Base-by-base conservation (phyloP, 2,329 filamentous ascomycete genomes). In the Domatiomyces catenatus region DNA sequence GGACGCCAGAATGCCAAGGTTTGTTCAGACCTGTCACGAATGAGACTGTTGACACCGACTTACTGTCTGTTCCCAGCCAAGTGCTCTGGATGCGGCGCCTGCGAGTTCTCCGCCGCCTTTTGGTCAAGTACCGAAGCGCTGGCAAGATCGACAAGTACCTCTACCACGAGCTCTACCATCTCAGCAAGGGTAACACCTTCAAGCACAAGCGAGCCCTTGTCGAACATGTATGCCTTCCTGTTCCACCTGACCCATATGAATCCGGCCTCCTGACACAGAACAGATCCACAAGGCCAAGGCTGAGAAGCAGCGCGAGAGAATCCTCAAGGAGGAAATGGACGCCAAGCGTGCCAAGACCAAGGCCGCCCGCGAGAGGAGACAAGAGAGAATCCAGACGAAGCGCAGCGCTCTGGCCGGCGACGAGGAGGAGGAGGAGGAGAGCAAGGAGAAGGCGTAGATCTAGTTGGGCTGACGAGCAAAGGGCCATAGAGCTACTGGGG, bases 71-170 rank as follows among this genome's bases (percentile, higher is more conserved):
- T 54, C 64, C 54, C 69, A 92, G 86, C 74, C 88, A 95, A 79
- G 79, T 98, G 66, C 80, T 96, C 68, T 98, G 92, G 92, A 98
- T 98, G 92, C 89, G 93, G 76, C 90, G 92, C 71, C 89, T 93
- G 71, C 88, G 93, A 77, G 90, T 98, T 72, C 89, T 98, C 76
- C 90, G 92, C 72, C 92, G 92, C 72, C 86, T 98, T 58, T 80
- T 98, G 64, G 92, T 95, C 80, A 96, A 96, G 82, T 98, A 98
- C 82, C 92, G 92, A 75, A 90, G 90, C 74, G 86, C 85, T 69
- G 93, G 93, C 75, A 98, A 98, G 86, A 98, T 98, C 73, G 92
- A 98, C 80, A 98, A 98, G 84, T 92, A 98, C 81, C 88, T 98
- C 58, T 98, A 98, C 83, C 92, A 98, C 83, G 89, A 96, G 79